A percentile compares a stretch with the other conserved stretches of the same genome.
phyloP scores from a whole-genome alignment of 2,329 filamentous ascomycete species.

The Stachybotrys echinatus region DNA sequence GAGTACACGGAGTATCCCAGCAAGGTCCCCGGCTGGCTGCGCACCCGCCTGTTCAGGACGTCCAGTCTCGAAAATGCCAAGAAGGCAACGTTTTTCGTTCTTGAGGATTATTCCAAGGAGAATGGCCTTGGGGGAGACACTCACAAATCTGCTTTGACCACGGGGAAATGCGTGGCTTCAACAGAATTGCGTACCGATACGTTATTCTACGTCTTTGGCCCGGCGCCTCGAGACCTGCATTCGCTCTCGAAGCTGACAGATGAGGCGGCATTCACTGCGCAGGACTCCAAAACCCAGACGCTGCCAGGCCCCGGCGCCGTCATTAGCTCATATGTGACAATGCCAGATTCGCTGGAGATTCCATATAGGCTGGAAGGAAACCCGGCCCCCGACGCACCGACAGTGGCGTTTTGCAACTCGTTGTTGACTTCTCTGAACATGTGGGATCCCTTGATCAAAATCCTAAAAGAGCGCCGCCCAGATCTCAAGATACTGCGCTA shows the following conservation, averaged over 20 bases:
- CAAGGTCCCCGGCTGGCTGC: constrained; percentile 73
- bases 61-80: constrained; percentile 53
- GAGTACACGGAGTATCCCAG: constrained; percentile 69
- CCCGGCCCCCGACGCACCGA: constrained; percentile 58
- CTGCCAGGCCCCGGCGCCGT: constrained; percentile 43
- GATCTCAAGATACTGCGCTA: constrained; percentile 73
- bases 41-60: constrained; percentile 65
- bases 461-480: constrained; percentile 55
- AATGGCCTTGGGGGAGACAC: constrained; percentile 64
- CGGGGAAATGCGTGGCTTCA: constrained; percentile 54
- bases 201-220: constrained; percentile 76
- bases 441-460: constrained; percentile 69
- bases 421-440: constrained; percentile 73
- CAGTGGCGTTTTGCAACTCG: constrained; percentile 73
- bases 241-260: constrained; percentile 47
- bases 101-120: constrained; percentile 66
- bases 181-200: constrained; percentile 58
- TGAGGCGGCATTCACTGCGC: constrained; percentile 44
- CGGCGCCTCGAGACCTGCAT: constrained; percentile 63
- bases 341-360: constrained; percentile 61
- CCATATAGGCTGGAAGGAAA: constrained; percentile 74
- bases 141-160: constrained; percentile 57
- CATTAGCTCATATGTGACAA: constrained; percentile 64
- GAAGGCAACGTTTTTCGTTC: constrained; percentile 50
- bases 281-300: constrained; percentile 52